These are phyloP conservation scores for Rhizoclosmatium sp. DNA, from an alignment of 192 early-diverging fungal species.

Conservation along the genomic window DNA sequence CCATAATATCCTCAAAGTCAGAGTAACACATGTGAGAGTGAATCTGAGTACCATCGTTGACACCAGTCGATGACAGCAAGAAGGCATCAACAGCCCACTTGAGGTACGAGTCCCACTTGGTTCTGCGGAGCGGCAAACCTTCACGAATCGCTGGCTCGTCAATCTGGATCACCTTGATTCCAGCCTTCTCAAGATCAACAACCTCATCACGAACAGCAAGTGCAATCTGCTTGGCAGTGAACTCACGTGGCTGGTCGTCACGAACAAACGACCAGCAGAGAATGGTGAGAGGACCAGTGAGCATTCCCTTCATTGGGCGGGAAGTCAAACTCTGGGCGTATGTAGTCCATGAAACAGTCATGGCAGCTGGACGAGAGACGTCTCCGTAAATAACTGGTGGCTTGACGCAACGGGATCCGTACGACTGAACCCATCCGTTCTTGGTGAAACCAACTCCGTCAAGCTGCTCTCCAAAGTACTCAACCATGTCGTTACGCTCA, in stretches of 20 bases:
- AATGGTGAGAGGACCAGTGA: constrained; percentile 97
- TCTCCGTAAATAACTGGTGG: constrained; percentile 98
- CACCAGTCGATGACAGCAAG: constrained; percentile 87
- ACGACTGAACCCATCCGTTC: constrained; percentile 97
- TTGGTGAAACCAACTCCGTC: constrained; percentile 93
- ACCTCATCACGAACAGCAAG: constrained; percentile 98
- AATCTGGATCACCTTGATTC: constrained; percentile 94
- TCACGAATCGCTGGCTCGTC: constrained; percentile 99
- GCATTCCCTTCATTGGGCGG: constrained; percentile 98
- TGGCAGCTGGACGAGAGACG: constrained; percentile 86
- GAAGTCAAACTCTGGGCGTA: constrained; percentile 90
- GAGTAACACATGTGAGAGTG: constrained; percentile 99
- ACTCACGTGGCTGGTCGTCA: constrained; percentile 89
- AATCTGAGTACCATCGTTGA: constrained; percentile 89
- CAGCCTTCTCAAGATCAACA: constrained; percentile 88
- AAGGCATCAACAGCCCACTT: constrained; percentile 95
- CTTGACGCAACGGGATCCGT: constrained; percentile 67
- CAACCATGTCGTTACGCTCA: constrained; percentile 87
- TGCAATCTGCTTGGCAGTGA: constrained; percentile 88
- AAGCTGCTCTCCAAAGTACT: constrained; percentile 96
- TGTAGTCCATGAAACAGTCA: constrained; percentile 87
- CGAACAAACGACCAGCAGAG: constrained; percentile 99
- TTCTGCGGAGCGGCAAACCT: constrained; percentile 89
- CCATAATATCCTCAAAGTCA: constrained; percentile 99
- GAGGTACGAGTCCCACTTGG: constrained; percentile 90